Percentiles rank a stretch among this genome's conserved stretches.
Conservation (phyloP, 1,284 basidiomycete genomes). For the Boletellus sp. region DNA sequence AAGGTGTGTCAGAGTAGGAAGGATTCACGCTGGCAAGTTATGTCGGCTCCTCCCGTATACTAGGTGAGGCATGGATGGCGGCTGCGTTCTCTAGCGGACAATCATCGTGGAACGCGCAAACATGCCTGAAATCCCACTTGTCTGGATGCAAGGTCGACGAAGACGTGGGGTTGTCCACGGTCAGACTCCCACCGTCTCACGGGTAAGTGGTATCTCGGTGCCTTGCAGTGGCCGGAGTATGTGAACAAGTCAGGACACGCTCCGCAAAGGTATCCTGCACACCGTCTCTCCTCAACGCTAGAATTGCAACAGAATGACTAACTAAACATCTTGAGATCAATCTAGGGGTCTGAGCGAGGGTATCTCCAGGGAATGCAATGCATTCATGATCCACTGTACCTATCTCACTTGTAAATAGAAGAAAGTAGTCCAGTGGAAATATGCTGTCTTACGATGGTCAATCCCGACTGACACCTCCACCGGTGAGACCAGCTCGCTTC, state of each 20-base stretch:
- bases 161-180: background rate
- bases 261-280: slow-evolving; percentile 6
- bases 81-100: background rate
- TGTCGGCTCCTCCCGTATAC: slow-evolving; percentile 13
- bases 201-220: background rate
- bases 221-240: slow-evolving; percentile 15
- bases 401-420: slow-evolving; percentile 14
- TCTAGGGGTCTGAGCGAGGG: slow-evolving; percentile 4
- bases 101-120: slow-evolving; percentile 10
- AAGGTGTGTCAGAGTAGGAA: slow-evolving; percentile 16
- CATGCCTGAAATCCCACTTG: background rate
- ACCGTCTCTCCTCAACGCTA: background rate
- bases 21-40: slow-evolving; percentile 8
- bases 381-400: background rate
- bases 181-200: background rate
- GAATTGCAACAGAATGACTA: background rate
- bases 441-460: slow-evolving; percentile 16
- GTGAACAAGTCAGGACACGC: slow-evolving; percentile 10
- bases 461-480: slow-evolving; percentile 23
- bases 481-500: slow-evolving; percentile 43
- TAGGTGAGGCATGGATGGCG: slow-evolving; percentile 3
- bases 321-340: background rate
- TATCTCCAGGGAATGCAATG: background rate
- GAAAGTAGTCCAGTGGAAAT: slow-evolving; percentile 6
- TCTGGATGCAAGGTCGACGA: background rate